A percentile compares a stretch with the other conserved stretches of the same genome.
These are phyloP conservation scores for Lodderomyces metapsilosis DNA, from an alignment of 1,139 yeast genomes.

Conservation along the genomic window DNA sequence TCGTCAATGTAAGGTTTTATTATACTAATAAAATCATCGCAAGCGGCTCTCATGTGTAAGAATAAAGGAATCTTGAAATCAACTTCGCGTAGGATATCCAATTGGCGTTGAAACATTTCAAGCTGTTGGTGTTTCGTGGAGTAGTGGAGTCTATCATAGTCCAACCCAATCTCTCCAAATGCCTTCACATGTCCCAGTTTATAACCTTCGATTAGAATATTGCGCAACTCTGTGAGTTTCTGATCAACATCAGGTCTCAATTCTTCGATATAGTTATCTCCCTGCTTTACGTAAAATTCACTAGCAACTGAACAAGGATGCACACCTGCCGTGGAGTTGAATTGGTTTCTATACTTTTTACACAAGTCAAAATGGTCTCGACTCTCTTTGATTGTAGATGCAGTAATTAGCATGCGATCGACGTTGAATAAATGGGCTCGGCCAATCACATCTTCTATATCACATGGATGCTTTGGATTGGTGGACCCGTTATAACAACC, in stretches of 20 bases:
- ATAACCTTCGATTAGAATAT: slow-evolving; percentile 50
- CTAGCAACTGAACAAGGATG: slow-evolving; percentile 88
- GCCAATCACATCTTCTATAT: slow-evolving; percentile 59
- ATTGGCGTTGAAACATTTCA: slow-evolving; percentile 66
- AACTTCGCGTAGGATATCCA: slow-evolving; percentile 52
- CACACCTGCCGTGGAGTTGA: slow-evolving; percentile 81
- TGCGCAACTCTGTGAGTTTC: slow-evolving; percentile 49
- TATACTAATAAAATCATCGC: slow-evolving; percentile 70
- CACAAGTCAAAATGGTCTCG: slow-evolving; percentile 38
- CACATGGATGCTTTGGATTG: slow-evolving; percentile 58
- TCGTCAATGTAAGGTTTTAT: slow-evolving; percentile 55
- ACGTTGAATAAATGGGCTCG: slow-evolving; percentile 72
- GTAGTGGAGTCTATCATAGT: slow-evolving; percentile 83
- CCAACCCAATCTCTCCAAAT: slow-evolving; percentile 92
- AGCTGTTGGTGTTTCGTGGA: slow-evolving; percentile 68
- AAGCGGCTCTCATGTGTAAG: slow-evolving; percentile 86
- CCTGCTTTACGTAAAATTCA: slow-evolving; percentile 37
- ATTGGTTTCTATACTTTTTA: slow-evolving; percentile 28
- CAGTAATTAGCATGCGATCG: slow-evolving; percentile 72
- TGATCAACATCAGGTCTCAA: slow-evolving; percentile 25
- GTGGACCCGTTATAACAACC: slow-evolving; percentile 73
- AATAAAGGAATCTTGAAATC: slow-evolving; percentile 66
- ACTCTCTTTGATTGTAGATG: slow-evolving; percentile 73
- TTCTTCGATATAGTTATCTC: slow-evolving; percentile 21
- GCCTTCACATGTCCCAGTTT: slow-evolving; percentile 58